Evolutionary conservation across 2,329 filamentous ascomycete species (phyloP), one percentile per base, ranked within the genome.

Genomic region (Fusarium sp.): DNA sequence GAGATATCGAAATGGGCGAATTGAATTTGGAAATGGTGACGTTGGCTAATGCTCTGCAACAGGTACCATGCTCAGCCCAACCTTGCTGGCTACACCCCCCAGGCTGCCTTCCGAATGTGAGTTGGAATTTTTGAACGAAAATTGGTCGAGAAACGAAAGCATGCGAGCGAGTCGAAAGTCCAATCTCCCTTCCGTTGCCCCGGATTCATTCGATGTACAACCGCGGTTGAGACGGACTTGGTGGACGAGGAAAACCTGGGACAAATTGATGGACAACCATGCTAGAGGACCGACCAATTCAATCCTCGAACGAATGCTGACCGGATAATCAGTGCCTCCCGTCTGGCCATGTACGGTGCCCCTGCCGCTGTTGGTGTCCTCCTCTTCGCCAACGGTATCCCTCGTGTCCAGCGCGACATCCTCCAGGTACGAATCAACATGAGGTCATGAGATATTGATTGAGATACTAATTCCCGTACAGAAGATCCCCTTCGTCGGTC

Each of bases 41-140:
- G 53, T 40, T 56, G 55, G 66, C 77, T 80, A 75, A 83, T 76
- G 59, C 60, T 41, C 23, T 28, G 61, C 42, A 63, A 56, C 54
- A 91, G 89, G 80, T 90, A 90, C 83, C 82, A 84, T 73, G 83
- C 82, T 80, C 86, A 89, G 79, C 82, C 85, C 53, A 84, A 90
- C 75, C 55, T 89, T 67, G 79, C 78, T 50, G 87, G 88, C 72
- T 83, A 83, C 78, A 88, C 87, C 41, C 30, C 81, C 41, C 82
- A 83, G 80, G 79, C 82, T 71, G 74, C 82, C 42, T 73, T 81
- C 64, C 78, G 81, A 78, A 74, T 87, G 88, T 90, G 85, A 86
- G 85, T 82, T 12, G 12, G 23, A 14, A 13, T 8, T 3, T 14
- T 20, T 11, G 12, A n/a, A 27, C 18, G 21, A 46, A 25, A 37